These are phyloP conservation scores for Alternaria brassicae DNA, from an alignment of 2,329 filamentous ascomycete species.

Conservation along the genomic window DNA sequence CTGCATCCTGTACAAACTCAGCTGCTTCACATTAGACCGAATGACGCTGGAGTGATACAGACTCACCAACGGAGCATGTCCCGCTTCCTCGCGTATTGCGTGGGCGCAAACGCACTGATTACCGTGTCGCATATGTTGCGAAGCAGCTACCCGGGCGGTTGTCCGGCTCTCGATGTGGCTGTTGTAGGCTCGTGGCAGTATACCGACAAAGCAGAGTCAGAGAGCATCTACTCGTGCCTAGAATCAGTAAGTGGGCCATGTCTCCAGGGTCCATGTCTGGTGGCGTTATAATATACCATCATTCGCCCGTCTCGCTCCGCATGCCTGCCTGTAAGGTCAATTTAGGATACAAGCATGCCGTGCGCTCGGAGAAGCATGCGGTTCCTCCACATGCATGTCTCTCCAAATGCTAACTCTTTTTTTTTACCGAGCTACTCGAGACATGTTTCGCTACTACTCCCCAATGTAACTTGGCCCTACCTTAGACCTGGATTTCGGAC, in stretches of 20 bases:
- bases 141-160: conserved; percentile 31
- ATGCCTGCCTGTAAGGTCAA: conserved; percentile 22
- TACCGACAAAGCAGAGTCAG: conserved; percentile 15
- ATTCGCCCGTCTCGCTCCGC: not conserved
- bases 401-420: conserved; percentile 18
- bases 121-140: conserved; percentile 37
- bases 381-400: conserved; percentile 19
- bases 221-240: conserved; percentile 2
- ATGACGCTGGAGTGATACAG: conserved; percentile 36
- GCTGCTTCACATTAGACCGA: conserved; percentile 28
- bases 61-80: conserved; percentile 32
- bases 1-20: conserved; percentile 17
- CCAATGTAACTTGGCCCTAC: conserved; percentile 39
- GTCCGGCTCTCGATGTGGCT: conserved; percentile 36
- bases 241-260: conserved; percentile 3
- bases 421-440: conserved; percentile 15
- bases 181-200: conserved; percentile 20
- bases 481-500: conserved; percentile 44
- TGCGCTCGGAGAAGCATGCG: conserved; percentile 29
- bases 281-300: conserved; percentile 18
- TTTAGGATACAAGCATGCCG: conserved; percentile 39
- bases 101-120: conserved; percentile 39
- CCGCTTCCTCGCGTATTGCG: conserved; percentile 42
- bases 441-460: conserved; percentile 25
- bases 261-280: conserved; percentile 14